Evolutionary conservation across 768 basidiomycete species (phyloP), one percentile per base, ranked within the genome.

Genomic region (Austroboletus eburneus): DNA sequence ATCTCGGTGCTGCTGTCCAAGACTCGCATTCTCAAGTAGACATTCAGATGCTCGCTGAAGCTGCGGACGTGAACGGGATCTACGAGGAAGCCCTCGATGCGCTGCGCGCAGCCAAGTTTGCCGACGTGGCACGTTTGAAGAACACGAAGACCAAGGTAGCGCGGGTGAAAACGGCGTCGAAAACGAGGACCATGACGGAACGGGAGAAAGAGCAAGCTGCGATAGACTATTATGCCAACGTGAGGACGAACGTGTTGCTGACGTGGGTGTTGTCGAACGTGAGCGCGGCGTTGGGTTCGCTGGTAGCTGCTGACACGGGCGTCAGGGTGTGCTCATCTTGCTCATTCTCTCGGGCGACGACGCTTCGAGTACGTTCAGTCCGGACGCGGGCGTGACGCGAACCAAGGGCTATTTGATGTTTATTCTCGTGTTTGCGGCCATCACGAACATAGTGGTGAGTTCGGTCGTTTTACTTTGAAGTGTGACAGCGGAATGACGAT

Each of bases 261-360:
- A 70, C 77, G 3, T 93, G 91, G 91, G 87, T 88, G 4, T 58
- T 93, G 50, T 85, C 88, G 22, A 93, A 93, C 59, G 91, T 90
- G 55, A 54, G 76, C 59, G 44, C 14, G 16, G 16, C 2, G 14
- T 47, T 9, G 22, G 12, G 9, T 24, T 3, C 22, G 10, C 20
- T 14, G 5, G 33, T 30, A 3, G 9, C 14, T n/a, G 23, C 35
- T 40, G 21, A 39, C 32, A 16, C 17, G 39, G 4, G 24, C 16
- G 30, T 39, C 52, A 91, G 85, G 85, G 83, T 2, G 56, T 90
- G 36, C 72, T 92, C 12, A 68, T 90, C 39, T 76, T 83, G 18
- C 73, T 73, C 7, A 88, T 94, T 43, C 66, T 93, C 23, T 84
- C 77, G 1, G 77, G 82, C 20, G 62, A 72, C 48, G 66, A 77